A percentile compares a stretch with the other conserved stretches of the same genome.
phyloP scores from a whole-genome alignment of 2,329 filamentous ascomycete genomes.

The Cytospora chrysosperma region DNA sequence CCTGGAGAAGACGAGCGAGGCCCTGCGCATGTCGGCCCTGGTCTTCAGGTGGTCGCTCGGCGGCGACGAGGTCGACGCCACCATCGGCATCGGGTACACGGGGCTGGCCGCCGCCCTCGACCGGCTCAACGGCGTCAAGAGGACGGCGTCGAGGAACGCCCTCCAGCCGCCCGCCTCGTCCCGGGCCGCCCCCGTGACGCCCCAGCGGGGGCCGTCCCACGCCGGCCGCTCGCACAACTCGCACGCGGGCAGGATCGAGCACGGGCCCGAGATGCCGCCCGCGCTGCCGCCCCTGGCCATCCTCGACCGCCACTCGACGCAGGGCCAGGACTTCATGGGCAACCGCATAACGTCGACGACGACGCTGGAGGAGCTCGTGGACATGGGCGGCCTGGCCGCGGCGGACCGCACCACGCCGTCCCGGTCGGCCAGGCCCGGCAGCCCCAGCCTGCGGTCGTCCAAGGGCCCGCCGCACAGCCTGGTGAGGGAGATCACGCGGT shows the following conservation, averaged over 20 bases:
- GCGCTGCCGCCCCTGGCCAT: constrained; percentile 22
- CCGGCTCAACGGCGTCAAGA: constrained; percentile 35
- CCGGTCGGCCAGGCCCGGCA: constrained; percentile 29
- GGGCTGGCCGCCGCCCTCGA: constrained; percentile 65
- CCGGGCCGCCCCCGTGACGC: constrained; percentile 7
- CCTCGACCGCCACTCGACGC: constrained; percentile 25
- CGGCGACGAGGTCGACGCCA: constrained; percentile 55
- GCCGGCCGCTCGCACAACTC: constrained; percentile 16
- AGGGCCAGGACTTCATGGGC: constrained; percentile 21
- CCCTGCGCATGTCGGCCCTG: constrained; percentile 61
- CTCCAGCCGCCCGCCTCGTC: neutral
- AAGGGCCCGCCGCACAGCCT: constrained; percentile 19
- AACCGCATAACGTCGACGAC: constrained; percentile 19
- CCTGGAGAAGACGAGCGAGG: constrained; percentile 58
- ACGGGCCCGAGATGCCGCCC: constrained; percentile 12
- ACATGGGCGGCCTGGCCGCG: neutral
- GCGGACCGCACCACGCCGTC: constrained; percentile 25
- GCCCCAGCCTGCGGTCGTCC: constrained; percentile 23
- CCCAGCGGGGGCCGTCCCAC: constrained; percentile 15
- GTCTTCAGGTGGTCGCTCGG: constrained; percentile 67
- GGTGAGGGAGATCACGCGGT: constrained; percentile 19
- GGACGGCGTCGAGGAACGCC: constrained; percentile 27
- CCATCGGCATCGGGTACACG: constrained; percentile 65
- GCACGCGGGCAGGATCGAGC: constrained; percentile 18
- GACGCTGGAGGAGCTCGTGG: neutral